Evolutionary conservation across 1,139 yeast genomes (phyloP), one percentile per base, ranked within the genome.

Genomic region (Geotrichum aggregatum): DNA sequence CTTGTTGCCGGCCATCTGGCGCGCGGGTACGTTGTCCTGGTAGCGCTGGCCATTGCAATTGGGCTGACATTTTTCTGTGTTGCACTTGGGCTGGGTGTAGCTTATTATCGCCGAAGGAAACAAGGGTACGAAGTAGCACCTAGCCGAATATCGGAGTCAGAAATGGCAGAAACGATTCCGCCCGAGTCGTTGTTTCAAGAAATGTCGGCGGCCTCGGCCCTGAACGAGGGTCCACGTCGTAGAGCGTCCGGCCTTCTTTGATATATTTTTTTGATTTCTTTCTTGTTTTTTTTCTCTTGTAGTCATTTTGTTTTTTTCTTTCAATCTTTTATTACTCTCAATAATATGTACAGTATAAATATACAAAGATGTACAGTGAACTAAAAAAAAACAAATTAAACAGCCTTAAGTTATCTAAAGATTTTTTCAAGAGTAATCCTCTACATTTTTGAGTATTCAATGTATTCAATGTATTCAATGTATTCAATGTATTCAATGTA

Each of bases 21-120:
- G 11, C 63, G 77, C 18, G 98, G 98, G 1, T 87, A 82, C 65
- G 89, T 91, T 18, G 95, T 89, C 7, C 84, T 96, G 33, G 81
- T 92, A 35, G 85, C 96, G 0, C 76, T 89, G 54, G 98, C 97
- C 0, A 78, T 91, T 63, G 91, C 98, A 0, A 67, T 92, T 42
- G 96, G 91, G 1, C 80, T 96, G 1, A 79, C 91, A 46, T 73
- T 83, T 10, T 64, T 87, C 1, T 67, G 91, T 14, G 86, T 92
- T 24, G 71, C 80, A 26, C 66, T 80, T 40, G 89, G 86, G 55
- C 73, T 84, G n/a, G 66, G 80, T 3, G 76, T 84, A 2, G 74
- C 77, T 54, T 74, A 74, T 64, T 72, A 74, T 47, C 73, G 77
- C 46, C 72, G 74, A 70, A 26, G 43, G 13, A 65, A 72, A 60